Base-by-base conservation (phyloP, 148 eudicot species). In the Fagopyrum tataricum region DNA sequence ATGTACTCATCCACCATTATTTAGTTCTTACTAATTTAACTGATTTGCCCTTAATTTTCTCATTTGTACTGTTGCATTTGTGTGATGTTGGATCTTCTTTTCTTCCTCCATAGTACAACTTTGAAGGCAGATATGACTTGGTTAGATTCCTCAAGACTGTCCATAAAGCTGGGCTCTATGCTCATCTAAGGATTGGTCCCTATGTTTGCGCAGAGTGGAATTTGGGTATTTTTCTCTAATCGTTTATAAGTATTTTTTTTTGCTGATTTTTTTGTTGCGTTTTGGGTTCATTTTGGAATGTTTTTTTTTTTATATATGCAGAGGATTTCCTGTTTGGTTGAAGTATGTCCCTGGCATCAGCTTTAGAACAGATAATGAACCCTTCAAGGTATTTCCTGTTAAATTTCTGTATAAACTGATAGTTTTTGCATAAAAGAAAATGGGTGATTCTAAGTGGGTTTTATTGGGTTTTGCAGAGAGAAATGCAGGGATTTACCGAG, bases 161-260 rank as follows among this genome's bases (percentile, higher is more conserved):
- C 67, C 86, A 91, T 76, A 89, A 89, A 82, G 93, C 97, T 78
- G 97, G 97, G 20, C 81, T 91, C 39, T 91, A 91, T 82, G 92
- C 97, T 83, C 89, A 91, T 72, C 91, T 91, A 15, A 85, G 97
- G 72, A 80, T 91, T 77, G 97, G 97, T 18, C 97, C 97, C 79
- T 91, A 89, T 80, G 87, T 91, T 79, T 91, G 97, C 83, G 97
- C 97, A 15, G 97, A 91, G 70, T 91, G 97, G 97, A 91, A 91
- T 81, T 89, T 84, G 97, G 97, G 97, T 91, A 81, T 76, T 74
- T 67, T 37, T 21, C 23, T n/a, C 75, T 75, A 15, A 58, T 67
- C 53, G 11, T 72, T 20, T n/a, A 31, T 4, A 39, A 41, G 11
- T 21, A n/a, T 53, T 44, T 37, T 75, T 55, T 73, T 72, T 24